These are phyloP conservation scores for Acephala macrosclerotiorum DNA, from an alignment of 2,329 filamentous ascomycete species.

Conservation along the genomic window DNA sequence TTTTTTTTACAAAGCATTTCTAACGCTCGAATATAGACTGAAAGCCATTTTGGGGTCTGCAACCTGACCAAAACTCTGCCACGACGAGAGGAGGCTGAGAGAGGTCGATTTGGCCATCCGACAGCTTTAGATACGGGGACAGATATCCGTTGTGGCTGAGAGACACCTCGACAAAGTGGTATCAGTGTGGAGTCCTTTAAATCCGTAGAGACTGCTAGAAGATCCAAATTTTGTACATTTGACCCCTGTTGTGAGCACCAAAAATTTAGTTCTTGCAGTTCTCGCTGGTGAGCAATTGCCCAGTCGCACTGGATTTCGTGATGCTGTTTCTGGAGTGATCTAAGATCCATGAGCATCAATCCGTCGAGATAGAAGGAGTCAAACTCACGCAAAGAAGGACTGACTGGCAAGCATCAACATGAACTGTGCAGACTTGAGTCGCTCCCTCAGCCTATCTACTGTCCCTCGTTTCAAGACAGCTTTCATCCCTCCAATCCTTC, in stretches of 20 bases:
- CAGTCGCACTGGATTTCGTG: not conserved
- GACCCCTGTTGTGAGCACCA: too few species aligned
- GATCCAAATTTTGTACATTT: too few species aligned
- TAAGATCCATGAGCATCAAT: not conserved
- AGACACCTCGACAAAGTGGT: too few species aligned
- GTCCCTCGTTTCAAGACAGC: conserved; percentile 20
- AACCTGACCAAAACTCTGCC: not conserved
- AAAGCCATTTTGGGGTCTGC: conserved; percentile 1
- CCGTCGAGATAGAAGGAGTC: not conserved
- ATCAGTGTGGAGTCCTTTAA: too few species aligned
- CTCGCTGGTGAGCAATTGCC: too few species aligned
- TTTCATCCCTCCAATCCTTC: conserved; percentile 20
- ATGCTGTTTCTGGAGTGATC: not conserved
- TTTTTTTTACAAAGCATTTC: not conserved
- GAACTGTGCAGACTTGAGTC: conserved; percentile 15
- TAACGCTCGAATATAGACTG: not conserved
- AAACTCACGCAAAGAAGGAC: conserved; percentile 8
- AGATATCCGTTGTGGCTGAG: too few species aligned
- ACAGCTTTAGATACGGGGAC: too few species aligned
- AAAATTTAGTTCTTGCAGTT: too few species aligned
- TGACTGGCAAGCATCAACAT: conserved; percentile 21
- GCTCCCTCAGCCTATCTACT: conserved; percentile 17
- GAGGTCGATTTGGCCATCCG: not conserved
- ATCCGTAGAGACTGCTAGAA: too few species aligned
- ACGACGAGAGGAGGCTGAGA: too few species aligned